Evolutionary conservation across 129 eudicot species (phyloP).

Genomic region (Arctium lappa): DNA sequence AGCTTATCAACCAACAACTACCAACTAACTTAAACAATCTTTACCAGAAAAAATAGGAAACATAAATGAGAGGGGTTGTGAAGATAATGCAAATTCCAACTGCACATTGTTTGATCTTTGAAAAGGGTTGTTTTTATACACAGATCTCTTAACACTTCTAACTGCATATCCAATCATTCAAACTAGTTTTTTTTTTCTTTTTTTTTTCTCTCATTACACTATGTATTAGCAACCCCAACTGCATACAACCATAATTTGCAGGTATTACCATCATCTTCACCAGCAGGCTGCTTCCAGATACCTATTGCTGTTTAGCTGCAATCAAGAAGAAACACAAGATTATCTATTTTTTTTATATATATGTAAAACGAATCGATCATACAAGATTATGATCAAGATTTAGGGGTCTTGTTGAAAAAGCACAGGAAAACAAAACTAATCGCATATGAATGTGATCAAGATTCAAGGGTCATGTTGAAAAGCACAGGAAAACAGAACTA

Average conservation of each 20-base stretch:
- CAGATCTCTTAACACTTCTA: slow-evolving; percentile 27
- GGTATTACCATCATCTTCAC: neutral
- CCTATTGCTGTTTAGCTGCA: slow-evolving; percentile 12
- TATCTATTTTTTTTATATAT: neutral
- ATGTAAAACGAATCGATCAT: neutral
- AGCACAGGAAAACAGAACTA: neutral
- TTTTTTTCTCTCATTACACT: slow-evolving; percentile 7
- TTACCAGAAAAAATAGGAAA: neutral
- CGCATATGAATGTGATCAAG: no score
- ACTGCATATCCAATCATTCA: slow-evolving; percentile 23
- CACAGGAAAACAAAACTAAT: no score
- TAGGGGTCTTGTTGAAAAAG: no score
- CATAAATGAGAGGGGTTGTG: neutral
- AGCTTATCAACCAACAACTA: no score
- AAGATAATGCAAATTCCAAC: slow-evolving; percentile 15
- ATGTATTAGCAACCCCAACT: slow-evolving; percentile 9
- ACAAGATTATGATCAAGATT: no score
- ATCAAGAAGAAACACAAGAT: neutral
- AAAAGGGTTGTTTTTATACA: slow-evolving; percentile 30
- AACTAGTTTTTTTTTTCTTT: neutral
- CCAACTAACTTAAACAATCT: neutral
- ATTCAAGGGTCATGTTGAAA: no score
- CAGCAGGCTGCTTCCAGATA: neutral
- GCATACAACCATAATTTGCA: slow-evolving; percentile 9
- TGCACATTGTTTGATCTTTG: slow-evolving; percentile 31